phyloP scores from a whole-genome alignment of 1,284 basidiomycete species.

The Gomphus bonarii region DNA sequence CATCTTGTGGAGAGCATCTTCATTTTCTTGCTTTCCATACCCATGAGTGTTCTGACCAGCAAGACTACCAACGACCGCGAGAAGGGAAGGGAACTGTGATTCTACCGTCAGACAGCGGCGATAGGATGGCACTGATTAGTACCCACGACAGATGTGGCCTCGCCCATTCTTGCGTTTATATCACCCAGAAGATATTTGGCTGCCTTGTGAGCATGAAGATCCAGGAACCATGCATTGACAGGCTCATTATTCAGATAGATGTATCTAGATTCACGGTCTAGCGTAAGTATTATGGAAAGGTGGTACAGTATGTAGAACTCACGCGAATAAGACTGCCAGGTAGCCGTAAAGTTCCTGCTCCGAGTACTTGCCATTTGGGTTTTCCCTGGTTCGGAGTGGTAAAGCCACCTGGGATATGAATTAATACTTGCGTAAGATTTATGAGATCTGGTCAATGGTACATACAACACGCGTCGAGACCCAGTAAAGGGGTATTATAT shows the following conservation, averaged over 20 bases:
- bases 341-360: constrained; percentile 38
- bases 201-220: constrained; percentile 32
- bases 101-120: neutral
- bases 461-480: constrained; percentile 51
- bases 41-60: neutral
- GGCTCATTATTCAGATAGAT: constrained; percentile 48
- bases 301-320: constrained; percentile 16
- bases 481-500: constrained; percentile 57
- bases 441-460: constrained; percentile 1
- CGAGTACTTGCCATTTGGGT: constrained; percentile 36
- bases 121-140: neutral
- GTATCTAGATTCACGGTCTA: constrained; percentile 32
- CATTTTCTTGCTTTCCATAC: neutral
- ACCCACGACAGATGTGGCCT: constrained; percentile 11
- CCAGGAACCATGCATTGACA: constrained; percentile 48
- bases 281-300: neutral
- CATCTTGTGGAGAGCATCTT: neutral
- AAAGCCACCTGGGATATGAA: constrained; percentile 37
- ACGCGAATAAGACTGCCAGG: constrained; percentile 49
- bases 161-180: constrained; percentile 33
- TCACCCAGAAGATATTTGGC: constrained; percentile 35
- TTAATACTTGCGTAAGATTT: neutral
- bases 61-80: neutral
- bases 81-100: neutral
- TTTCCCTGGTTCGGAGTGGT: constrained; percentile 44